Base-by-base conservation (phyloP, 2,329 filamentous ascomycete genomes). In the Paraphaeosphaeria minitans region DNA sequence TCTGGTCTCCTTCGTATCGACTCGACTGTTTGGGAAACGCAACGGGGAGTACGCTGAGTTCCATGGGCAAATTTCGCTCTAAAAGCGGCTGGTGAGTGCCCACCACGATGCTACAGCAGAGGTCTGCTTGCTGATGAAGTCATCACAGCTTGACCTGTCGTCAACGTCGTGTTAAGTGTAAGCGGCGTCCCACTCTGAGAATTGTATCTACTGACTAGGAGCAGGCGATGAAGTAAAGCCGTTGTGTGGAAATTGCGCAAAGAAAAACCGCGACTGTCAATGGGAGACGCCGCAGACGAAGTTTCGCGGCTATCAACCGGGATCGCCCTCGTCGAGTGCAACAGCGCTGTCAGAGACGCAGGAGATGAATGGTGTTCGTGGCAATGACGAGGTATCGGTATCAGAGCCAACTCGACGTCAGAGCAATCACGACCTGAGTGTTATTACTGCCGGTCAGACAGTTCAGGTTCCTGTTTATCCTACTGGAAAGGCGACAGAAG, bases 101-200 rank as follows among this genome's bases (percentile, higher is more conserved):
- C 33, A 27, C 19, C 14, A 13, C n/a, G 24, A 42, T 21, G 21
- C 22, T 24, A 31, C 37, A 19, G 53, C 21, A 24, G 51, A 29
- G 35, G 47, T 52, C 42, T 51, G 41, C 14, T n/a, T 7, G 13
- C 14, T 29, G 57, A 43, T 59, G 24, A 27, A 43, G 19, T 24
- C 12, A 42, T 22, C 35, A 49, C 21, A 74, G 72, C 54, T 57
- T 70, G 39, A 73, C 71, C 14, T 74, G 72, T 56, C 63, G 72
- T 56, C 59, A 65, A 22, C 71, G 72, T 41, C 71, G 72, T 37
- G 72, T 74, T 16, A 73, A 74, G 52, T 74, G 72, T 70, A 37
- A 57, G 68, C 59, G 9, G 21, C 24, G 6, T 31, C 24, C 24
- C 8, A 4, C 27, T 31, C 13, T 24, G 49, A 21, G 43, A 46